Evolutionary conservation across 352 stramenopile genomes (phyloP), one percentile per base, ranked within the genome.

Genomic region (Globisporangium radiosum): DNA sequence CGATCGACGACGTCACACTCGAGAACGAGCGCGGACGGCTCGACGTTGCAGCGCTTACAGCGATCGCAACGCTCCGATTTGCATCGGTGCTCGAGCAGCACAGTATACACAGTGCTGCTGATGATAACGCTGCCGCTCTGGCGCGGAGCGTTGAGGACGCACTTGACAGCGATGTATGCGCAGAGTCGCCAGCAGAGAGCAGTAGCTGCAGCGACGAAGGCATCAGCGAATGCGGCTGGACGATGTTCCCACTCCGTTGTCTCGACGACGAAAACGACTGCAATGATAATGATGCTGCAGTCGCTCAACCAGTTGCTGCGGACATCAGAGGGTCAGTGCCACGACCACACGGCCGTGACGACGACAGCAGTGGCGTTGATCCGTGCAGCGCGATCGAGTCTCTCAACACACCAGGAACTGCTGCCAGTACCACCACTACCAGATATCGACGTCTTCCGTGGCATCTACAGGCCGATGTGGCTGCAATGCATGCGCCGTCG

Each of bases 401-500:
- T 25, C 25, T 25, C 25, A 25, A 25, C 25, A 25, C 25, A 25
- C 25, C 25, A 25, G 25, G 25, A 25, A 25, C 15, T 42, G 17
- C 7, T 40, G 15, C 7, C 17, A 39, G 17, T 11, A 10, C 2
- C 39, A 6, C 43, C 43, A 47, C 4, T 13, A 17, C 11, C 10
- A 17, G 4, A 11, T 1, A 47, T 0, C n/a, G 43, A 17, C 43
- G 19, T 10, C 13, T 62, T 10, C 66, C 74, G 13, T 73, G 56
- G 63, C 72, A 66, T 66, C 54, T 85, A 19, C 63, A 54, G 5
- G 44, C 56, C 2, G 75, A 85, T 19, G 56, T 72, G 43, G 51
- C 15, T 10, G 72, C 65, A 59, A 39, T 75, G 49, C 68, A 78
- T 49, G 54, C 66, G 7, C 25, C 17, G 2, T 54, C 33, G 25